These are phyloP conservation scores for Penicillium arizonense DNA, from an alignment of 495 filamentous ascomycete species.

Conservation along the genomic window DNA sequence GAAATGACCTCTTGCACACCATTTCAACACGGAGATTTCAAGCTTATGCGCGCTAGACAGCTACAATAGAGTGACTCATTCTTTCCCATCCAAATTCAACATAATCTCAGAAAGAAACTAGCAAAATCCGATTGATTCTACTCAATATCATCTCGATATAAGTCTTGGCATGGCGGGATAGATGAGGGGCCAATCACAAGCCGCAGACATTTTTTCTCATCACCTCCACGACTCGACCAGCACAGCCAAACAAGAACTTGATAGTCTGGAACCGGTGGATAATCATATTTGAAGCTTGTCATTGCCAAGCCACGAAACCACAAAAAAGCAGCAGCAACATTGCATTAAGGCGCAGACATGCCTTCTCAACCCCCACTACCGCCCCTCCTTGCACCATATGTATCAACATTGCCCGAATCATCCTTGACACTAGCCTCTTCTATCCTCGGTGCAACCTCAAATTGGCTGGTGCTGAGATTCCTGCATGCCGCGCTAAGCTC, in stretches of 20 bases:
- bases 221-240: constrained; percentile 13
- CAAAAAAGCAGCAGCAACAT: neutral
- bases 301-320: neutral
- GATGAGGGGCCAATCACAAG: constrained; percentile 28
- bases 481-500: constrained; percentile 54
- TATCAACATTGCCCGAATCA: constrained; percentile 39
- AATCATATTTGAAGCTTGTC: neutral
- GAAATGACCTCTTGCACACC: too few relatives aligned
- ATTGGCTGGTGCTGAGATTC: constrained; percentile 71
- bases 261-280: neutral
- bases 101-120: too few relatives aligned
- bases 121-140: neutral
- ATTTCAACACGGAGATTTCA: too few relatives aligned
- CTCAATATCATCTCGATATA: neutral
- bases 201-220: constrained; percentile 35
- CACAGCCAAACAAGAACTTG: neutral
- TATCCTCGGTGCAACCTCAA: constrained; percentile 66
- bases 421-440: constrained; percentile 73
- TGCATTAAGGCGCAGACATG: constrained; percentile 28
- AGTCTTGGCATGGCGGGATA: constrained; percentile 8
- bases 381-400: constrained; percentile 65
- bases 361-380: constrained; percentile 58
- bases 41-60: too few relatives aligned
- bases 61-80: too few relatives aligned
- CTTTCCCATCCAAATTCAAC: too few relatives aligned